These are phyloP conservation scores for Plasmodium gonderi DNA, from an alignment of 169 alveolate genomes.

Conservation along the genomic window DNA sequence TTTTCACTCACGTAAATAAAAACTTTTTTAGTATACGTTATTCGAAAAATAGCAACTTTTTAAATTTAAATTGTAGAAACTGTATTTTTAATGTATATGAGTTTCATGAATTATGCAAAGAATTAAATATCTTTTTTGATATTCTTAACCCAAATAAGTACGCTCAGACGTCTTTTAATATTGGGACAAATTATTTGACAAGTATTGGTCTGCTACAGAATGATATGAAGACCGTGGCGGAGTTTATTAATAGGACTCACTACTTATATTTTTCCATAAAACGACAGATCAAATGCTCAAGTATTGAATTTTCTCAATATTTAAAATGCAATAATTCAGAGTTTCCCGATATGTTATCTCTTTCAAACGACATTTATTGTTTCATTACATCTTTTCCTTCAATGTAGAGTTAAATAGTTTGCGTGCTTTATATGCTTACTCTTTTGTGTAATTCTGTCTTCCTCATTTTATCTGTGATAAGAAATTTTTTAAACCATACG, in stretches of 20 bases:
- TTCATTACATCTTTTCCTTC: conserved; percentile 47
- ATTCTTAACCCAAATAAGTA: conserved; percentile 2
- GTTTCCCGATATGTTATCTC: conserved; percentile 36
- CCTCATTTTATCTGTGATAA: not conserved
- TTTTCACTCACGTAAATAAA: conserved; percentile 14
- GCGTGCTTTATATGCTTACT: not conserved
- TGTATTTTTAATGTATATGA: conserved; percentile 23
- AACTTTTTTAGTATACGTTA: conserved; percentile 20
- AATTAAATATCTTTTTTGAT: conserved; percentile 46
- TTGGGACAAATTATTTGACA: conserved; percentile 55
- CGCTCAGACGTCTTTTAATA: conserved; percentile 44
- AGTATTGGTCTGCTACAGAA: conserved; percentile 26
- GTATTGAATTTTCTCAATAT: not conserved
- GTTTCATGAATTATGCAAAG: conserved; percentile 29
- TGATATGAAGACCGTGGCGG: conserved; percentile 53
- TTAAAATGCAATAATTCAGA: not conserved
- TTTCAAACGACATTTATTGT: conserved; percentile 39
- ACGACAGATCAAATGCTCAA: conserved; percentile 5
- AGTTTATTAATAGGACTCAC: conserved; percentile 21
- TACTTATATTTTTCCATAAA: conserved; percentile 18
- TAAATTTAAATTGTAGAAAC: conserved; percentile 14
- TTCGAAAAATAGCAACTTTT: conserved; percentile 33
- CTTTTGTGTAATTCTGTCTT: not conserved
- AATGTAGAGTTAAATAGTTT: not conserved
- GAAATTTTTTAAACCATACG: not conserved